A percentile compares a stretch with the other conserved stretches of the same genome.
These are phyloP conservation scores for Venturia nashicola DNA, from an alignment of 2,329 filamentous ascomycete genomes.

Conservation along the genomic window DNA sequence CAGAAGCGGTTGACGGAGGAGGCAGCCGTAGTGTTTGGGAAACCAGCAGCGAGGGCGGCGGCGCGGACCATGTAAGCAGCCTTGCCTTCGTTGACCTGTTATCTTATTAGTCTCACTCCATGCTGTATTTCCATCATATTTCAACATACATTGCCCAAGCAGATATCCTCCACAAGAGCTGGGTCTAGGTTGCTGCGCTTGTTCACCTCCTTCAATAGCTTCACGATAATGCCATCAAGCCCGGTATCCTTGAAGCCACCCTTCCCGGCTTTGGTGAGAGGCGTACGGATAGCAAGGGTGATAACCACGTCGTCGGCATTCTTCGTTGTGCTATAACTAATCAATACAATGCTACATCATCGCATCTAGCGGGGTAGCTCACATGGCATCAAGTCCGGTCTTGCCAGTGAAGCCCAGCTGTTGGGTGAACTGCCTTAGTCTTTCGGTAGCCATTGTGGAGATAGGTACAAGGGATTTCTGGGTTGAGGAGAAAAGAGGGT, in stretches of 20 bases:
- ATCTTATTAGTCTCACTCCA: constrained; percentile 17
- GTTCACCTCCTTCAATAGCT: constrained; percentile 56
- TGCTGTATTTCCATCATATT: constrained; percentile 10
- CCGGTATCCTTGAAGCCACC: constrained; percentile 91
- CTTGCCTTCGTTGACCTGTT: constrained; percentile 67
- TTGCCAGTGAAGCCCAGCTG: constrained; percentile 8
- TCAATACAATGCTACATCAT: not conserved
- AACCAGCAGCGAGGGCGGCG: constrained; percentile 79
- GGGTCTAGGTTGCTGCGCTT: constrained; percentile 68
- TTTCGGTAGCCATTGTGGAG: constrained; percentile 8
- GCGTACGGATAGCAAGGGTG: constrained; percentile 80
- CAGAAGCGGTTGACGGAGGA: constrained; percentile 91
- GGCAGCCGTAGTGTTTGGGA: constrained; percentile 77
- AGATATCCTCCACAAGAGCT: constrained; percentile 75
- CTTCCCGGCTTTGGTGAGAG: constrained; percentile 77
- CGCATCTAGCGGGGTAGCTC: constrained; percentile 1
- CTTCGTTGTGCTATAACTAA: constrained; percentile 43
- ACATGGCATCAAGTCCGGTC: constrained; percentile 9
- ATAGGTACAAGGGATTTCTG: not conserved
- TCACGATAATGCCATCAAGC: constrained; percentile 76
- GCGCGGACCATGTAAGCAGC: constrained; percentile 86
- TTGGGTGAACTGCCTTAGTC: constrained; percentile 8
- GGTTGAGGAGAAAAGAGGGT: not conserved
- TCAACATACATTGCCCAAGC: constrained; percentile 68
- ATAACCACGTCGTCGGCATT: constrained; percentile 96